phyloP scores from a whole-genome alignment of 1,284 basidiomycete species.

The Coniophora puteana region DNA sequence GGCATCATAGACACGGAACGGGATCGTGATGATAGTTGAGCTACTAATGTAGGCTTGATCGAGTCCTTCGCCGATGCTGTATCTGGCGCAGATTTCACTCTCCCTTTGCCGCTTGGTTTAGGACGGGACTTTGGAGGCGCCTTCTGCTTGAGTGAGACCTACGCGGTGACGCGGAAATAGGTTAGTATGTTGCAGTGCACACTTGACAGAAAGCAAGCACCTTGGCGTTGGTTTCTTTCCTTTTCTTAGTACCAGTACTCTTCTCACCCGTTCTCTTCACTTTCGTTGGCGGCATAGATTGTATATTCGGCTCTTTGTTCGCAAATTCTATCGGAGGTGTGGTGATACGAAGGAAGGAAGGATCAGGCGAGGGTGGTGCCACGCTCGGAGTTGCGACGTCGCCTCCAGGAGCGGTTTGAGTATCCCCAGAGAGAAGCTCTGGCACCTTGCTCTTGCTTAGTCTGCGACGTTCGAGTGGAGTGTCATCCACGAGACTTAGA shows the following conservation, averaged over 20 bases:
- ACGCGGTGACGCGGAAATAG: neutral
- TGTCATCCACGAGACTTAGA: conserved; percentile 60
- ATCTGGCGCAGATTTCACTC: too few species aligned
- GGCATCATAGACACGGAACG: conserved; percentile 69
- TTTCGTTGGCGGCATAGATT: too few species aligned
- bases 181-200: too few species aligned
- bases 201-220: too few species aligned
- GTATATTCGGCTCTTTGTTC: too few species aligned
- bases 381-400: conserved; percentile 6
- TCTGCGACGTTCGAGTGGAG: conserved; percentile 16
- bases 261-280: too few species aligned
- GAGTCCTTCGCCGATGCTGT: conserved; percentile 23
- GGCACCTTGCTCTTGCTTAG: conserved; percentile 1
- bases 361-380: neutral
- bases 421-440: conserved; percentile 3
- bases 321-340: too few species aligned
- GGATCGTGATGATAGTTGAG: conserved; percentile 45
- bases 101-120: conserved; percentile 25
- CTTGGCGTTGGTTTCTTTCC: too few species aligned
- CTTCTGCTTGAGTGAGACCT: conserved; percentile 24
- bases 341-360: too few species aligned
- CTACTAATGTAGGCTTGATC: conserved; percentile 22
- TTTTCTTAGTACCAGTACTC: too few species aligned
- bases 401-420: conserved; percentile 3
- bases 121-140: conserved; percentile 28